phyloP scores from a whole-genome alignment of 1,284 basidiomycete genomes.

The Ustilago bromivora region DNA sequence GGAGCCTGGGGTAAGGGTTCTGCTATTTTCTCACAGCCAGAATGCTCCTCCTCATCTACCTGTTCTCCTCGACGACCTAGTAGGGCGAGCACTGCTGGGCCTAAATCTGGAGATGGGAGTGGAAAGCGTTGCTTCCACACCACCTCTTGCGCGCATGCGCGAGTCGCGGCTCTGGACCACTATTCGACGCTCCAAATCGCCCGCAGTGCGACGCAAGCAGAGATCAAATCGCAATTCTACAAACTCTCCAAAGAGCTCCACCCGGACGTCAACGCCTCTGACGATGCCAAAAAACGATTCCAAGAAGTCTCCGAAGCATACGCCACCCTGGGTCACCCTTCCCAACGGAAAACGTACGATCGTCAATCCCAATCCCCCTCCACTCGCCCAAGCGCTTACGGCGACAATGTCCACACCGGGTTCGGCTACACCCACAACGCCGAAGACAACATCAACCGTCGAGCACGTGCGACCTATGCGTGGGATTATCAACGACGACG shows the following conservation, averaged over 20 bases:
- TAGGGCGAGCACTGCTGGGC: not conserved
- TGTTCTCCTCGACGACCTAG: not conserved
- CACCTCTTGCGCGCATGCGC: not conserved
- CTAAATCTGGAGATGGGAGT: not conserved
- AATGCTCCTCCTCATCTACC: not conserved
- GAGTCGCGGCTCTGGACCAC: slow-evolving; percentile 14
- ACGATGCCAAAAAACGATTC: slow-evolving; percentile 64
- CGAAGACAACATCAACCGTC: slow-evolving; percentile 49
- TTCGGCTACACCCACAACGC: slow-evolving; percentile 42
- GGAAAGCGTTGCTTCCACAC: slow-evolving; percentile 21
- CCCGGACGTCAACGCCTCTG: slow-evolving; percentile 63
- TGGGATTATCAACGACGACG: slow-evolving; percentile 65
- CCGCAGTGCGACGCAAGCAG: slow-evolving; percentile 55
- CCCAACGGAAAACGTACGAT: slow-evolving; percentile 25
- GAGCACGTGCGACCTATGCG: slow-evolving; percentile 63
- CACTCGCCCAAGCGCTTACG: slow-evolving; percentile 3
- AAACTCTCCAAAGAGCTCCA: slow-evolving; percentile 67
- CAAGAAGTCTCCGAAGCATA: slow-evolving; percentile 68
- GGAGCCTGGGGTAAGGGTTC: slow-evolving; percentile 72
- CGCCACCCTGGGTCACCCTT: slow-evolving; percentile 54
- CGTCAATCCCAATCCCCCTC: slow-evolving; percentile 9
- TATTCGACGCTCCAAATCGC: slow-evolving; percentile 55
- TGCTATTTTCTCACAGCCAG: slow-evolving; percentile 67
- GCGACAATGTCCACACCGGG: slow-evolving; percentile 29
- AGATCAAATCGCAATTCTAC: slow-evolving; percentile 69